Conservation (phyloP, 2,329 filamentous ascomycete genomes). For the Neurospora sp. region DNA sequence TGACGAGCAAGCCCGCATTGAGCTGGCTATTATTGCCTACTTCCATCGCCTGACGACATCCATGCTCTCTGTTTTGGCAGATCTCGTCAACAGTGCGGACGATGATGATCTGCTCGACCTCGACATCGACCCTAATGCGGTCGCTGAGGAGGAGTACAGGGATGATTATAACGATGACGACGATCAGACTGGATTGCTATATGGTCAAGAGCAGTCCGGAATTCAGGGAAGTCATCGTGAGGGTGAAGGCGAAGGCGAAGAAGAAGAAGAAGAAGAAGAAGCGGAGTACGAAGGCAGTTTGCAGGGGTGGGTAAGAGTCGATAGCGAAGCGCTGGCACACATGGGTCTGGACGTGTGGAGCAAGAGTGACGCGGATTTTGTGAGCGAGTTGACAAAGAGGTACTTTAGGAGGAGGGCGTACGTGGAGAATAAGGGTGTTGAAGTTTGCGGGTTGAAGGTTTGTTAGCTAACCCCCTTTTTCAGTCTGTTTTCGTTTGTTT, state of each 20-base stretch:
- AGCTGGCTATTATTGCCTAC: constrained; percentile 68
- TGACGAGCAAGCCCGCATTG: constrained; percentile 41
- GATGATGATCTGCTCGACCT: constrained; percentile 28
- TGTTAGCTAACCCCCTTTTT: constrained; percentile 33
- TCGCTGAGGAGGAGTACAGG: constrained; percentile 8
- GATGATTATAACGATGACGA: constrained; percentile 17
- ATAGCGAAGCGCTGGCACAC: constrained; percentile 52
- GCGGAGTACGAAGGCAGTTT: constrained; percentile 5
- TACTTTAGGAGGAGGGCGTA: constrained; percentile 58
- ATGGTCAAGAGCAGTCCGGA: background rate
- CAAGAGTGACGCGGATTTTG: constrained; percentile 56
- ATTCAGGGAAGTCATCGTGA: background rate
- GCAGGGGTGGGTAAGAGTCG: constrained; percentile 41
- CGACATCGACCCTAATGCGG: constrained; percentile 17
- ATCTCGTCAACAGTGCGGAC: constrained; percentile 44
- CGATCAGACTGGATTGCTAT: background rate
- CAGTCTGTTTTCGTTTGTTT: background rate
- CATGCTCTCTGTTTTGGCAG: constrained; percentile 51
- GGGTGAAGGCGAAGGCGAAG: constrained; percentile 6
- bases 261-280: constrained; percentile 16
- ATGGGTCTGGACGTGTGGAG: constrained; percentile 79
- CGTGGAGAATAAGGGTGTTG: constrained; percentile 58
- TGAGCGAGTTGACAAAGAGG: constrained; percentile 47
- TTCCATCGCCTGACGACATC: constrained; percentile 67
- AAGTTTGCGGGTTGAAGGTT: constrained; percentile 64